These are phyloP conservation scores for Whalleya microplaca DNA, from an alignment of 2,329 filamentous ascomycete species.

Conservation along the genomic window DNA sequence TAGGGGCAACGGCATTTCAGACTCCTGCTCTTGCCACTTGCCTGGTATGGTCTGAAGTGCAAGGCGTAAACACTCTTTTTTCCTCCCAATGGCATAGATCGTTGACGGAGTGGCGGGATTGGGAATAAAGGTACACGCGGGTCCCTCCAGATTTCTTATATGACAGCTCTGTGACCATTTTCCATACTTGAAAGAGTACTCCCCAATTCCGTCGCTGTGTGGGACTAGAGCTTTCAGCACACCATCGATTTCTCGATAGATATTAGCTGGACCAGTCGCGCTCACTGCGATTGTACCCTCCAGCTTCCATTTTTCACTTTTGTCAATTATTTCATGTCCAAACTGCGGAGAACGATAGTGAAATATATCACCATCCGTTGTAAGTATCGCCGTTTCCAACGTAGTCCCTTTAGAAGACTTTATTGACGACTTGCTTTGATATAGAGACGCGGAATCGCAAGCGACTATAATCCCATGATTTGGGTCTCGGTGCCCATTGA, in stretches of 20 bases:
- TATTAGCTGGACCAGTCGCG: conserved; percentile 9
- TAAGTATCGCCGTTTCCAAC: conserved; percentile 16
- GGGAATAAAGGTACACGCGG: conserved; percentile 4
- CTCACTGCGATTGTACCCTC: neutral
- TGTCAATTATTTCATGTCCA: neutral
- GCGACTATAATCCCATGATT: conserved; percentile 1
- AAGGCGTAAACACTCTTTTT: neutral
- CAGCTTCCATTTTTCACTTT: conserved; percentile 1
- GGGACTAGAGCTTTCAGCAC: conserved; percentile 9
- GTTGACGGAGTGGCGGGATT: neutral
- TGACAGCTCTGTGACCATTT: neutral
- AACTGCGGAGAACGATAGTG: conserved; percentile 18
- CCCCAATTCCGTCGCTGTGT: neutral
- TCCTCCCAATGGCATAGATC: neutral
- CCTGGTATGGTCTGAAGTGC: neutral
- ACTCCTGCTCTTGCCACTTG: neutral
- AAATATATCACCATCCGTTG: neutral
- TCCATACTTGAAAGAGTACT: neutral
- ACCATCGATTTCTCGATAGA: conserved; percentile 2
- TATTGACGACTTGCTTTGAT: conserved; percentile 4
- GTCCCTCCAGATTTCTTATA: neutral
- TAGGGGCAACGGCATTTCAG: neutral
- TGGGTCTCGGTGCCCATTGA: neutral
- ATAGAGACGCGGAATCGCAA: conserved; percentile 12
- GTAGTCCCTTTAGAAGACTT: neutral